These are phyloP conservation scores for Fusarium aywerte DNA, from an alignment of 2,329 filamentous ascomycete species.

Conservation along the genomic window DNA sequence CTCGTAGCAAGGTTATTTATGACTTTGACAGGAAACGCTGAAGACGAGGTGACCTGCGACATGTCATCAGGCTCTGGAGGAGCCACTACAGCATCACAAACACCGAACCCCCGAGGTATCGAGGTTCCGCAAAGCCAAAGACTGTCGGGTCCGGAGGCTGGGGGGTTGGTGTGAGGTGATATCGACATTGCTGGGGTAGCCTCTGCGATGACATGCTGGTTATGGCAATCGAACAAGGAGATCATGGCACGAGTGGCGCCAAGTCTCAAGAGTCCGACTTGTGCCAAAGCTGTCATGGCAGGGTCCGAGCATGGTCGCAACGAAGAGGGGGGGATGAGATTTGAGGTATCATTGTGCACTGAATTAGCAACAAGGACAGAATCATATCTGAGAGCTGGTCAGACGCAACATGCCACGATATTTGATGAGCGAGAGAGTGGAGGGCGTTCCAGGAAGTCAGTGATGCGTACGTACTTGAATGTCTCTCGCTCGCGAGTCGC, in stretches of 20 bases:
- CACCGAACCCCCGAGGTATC: slow-evolving; percentile 45
- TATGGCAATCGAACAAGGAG: slow-evolving; percentile 61
- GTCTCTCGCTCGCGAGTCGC: slow-evolving; percentile 49
- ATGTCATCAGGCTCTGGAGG: background rate
- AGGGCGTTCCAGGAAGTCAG: background rate
- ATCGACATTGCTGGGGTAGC: slow-evolving; percentile 57
- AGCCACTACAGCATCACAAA: slow-evolving; percentile 47
- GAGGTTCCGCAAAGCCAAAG: slow-evolving; percentile 49
- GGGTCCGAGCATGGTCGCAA: slow-evolving; percentile 50
- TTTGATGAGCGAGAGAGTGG: background rate
- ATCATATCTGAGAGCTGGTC: slow-evolving; percentile 27
- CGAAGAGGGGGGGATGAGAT: slow-evolving; percentile 38
- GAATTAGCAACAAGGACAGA: slow-evolving; percentile 31
- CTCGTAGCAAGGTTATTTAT: slow-evolving; percentile 50
- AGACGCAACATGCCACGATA: background rate
- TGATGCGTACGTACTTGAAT: slow-evolving; percentile 43
- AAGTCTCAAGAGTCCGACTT: slow-evolving; percentile 59
- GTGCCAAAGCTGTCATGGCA: slow-evolving; percentile 60
- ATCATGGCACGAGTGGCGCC: slow-evolving; percentile 57
- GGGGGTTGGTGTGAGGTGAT: slow-evolving; percentile 39
- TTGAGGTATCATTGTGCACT: slow-evolving; percentile 40
- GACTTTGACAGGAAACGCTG: slow-evolving; percentile 48
- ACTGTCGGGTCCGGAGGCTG: background rate
- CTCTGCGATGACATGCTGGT: slow-evolving; percentile 64
- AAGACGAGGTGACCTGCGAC: background rate